These are phyloP conservation scores for Neocucurbitaria cava DNA, from an alignment of 2,329 filamentous ascomycete species.

Conservation along the genomic window DNA sequence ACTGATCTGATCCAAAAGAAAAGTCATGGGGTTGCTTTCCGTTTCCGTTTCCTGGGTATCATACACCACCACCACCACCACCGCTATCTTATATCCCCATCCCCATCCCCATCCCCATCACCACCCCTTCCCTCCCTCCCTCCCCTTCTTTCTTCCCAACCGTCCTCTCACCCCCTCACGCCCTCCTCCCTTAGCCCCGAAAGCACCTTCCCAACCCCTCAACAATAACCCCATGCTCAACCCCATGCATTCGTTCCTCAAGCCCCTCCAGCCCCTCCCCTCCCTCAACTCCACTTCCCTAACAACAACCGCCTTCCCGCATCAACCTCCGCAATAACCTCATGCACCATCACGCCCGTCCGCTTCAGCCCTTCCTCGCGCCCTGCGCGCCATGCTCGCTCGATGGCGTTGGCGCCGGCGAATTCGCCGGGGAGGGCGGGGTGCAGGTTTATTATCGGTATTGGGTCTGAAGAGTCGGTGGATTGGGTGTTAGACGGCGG, in stretches of 20 bases:
- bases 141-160: too few relatives aligned
- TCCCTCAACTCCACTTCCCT: conserved; percentile 67
- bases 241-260: not conserved
- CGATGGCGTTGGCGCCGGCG: conserved; percentile 79
- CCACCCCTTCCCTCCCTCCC: too few relatives aligned
- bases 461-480: too few relatives aligned
- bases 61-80: too few relatives aligned
- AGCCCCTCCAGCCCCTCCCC: not conserved
- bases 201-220: conserved; percentile 66
- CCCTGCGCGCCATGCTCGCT: conserved; percentile 77
- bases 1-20: too few relatives aligned
- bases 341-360: conserved; percentile 88
- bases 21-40: too few relatives aligned
- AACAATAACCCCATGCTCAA: conserved; percentile 77
- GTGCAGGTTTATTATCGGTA: conserved; percentile 85
- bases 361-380: conserved; percentile 69
- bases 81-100: too few relatives aligned
- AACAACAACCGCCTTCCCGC: conserved; percentile 76
- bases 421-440: conserved; percentile 77
- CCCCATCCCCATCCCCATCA: too few relatives aligned
- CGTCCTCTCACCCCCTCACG: too few relatives aligned
- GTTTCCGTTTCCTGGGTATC: too few relatives aligned
- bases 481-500: conserved; percentile 68
- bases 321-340: conserved; percentile 79
- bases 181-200: conserved; percentile 44